A percentile compares a stretch with the other conserved stretches of the same genome.
Evolutionary conservation across 2,329 filamentous ascomycete genomes (phyloP).

Genomic region (Alternaria brassicicola): DNA sequence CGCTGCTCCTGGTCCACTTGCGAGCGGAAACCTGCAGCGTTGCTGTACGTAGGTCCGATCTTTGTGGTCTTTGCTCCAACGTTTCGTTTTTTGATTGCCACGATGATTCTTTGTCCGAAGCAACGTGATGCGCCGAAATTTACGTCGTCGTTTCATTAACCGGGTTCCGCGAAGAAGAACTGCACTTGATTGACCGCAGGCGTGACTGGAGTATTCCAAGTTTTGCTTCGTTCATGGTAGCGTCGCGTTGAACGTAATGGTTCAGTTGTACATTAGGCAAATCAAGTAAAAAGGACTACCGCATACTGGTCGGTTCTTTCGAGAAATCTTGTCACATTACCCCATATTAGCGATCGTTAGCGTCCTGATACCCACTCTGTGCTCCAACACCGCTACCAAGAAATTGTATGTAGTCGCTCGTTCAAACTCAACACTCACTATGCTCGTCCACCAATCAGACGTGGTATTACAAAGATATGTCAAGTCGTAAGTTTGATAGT

Average conservation of each 20-base stretch:
- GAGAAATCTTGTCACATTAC: no score
- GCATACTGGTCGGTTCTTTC: neutral
- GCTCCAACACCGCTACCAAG: no score
- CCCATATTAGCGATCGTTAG: no score
- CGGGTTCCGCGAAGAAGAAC: neutral
- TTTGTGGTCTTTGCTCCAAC: neutral
- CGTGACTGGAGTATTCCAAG: neutral
- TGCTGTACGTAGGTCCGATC: neutral
- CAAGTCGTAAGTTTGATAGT: neutral
- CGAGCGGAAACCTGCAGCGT: neutral
- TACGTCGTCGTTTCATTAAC: neutral
- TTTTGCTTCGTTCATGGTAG: neutral
- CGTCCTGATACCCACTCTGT: no score
- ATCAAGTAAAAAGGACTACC: neutral
- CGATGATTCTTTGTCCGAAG: neutral
- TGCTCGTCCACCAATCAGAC: no score
- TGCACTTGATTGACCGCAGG: neutral
- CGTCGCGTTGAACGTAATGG: neutral
- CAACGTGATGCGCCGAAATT: neutral
- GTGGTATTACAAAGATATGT: no score
- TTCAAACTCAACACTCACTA: no score
- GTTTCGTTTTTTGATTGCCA: neutral
- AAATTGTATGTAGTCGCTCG: no score
- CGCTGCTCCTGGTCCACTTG: conserved; percentile 2
- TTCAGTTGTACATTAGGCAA: neutral